Evolutionary conservation across 225 moss, liverwort and hornwort species (phyloP).

Genomic region (Polytrichum commune): DNA sequence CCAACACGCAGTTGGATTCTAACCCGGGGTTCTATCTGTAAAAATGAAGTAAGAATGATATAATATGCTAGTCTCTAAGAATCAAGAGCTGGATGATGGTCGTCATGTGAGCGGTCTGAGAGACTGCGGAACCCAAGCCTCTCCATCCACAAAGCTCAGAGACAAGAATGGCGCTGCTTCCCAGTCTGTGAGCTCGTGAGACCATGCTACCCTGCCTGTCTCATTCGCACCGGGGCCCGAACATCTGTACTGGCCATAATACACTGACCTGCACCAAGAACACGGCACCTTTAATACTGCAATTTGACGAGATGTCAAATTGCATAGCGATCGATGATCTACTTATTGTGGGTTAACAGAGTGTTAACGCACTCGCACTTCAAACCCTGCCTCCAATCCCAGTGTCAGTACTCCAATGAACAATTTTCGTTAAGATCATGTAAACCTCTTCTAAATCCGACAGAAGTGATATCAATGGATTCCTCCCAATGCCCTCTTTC

Average conservation of each 20-base stretch:
- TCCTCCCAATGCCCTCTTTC: no score
- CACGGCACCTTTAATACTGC: not conserved
- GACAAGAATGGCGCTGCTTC: constrained; percentile 42
- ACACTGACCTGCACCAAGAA: constrained; percentile 33
- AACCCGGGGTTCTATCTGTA: not conserved
- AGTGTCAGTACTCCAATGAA: no score
- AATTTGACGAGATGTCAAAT: constrained; percentile 6
- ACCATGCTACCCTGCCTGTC: constrained; percentile 40
- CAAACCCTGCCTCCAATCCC: no score
- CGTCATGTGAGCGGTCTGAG: not conserved
- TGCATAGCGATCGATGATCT: not conserved
- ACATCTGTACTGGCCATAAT: constrained; percentile 49
- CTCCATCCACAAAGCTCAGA: constrained; percentile 40
- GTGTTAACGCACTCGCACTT: not conserved
- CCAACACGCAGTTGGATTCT: not conserved
- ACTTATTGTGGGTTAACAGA: not conserved
- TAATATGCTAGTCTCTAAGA: not conserved
- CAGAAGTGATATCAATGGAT: no score
- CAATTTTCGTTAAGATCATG: no score
- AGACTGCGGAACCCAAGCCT: constrained; percentile 38
- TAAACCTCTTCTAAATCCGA: no score
- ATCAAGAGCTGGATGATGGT: not conserved
- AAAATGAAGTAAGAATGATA: no score
- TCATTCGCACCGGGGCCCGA: constrained; percentile 47
- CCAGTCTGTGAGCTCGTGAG: constrained; percentile 32